phyloP scores from a whole-genome alignment of 169 alveolate genomes.

The Blepharisma undulans region DNA sequence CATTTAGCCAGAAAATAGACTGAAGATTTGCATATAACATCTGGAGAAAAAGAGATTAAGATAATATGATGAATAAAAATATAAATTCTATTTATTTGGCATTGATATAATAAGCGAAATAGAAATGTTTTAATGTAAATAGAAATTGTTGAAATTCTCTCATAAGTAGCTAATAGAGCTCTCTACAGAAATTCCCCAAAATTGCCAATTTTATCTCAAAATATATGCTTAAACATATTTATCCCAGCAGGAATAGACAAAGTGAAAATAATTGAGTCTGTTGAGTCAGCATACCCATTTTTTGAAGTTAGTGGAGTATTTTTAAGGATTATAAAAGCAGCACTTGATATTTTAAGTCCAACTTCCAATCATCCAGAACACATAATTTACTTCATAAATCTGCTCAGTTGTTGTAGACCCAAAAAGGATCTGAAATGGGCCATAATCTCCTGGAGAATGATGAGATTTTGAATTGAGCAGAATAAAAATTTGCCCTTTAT shows the following conservation, averaged over 20 bases:
- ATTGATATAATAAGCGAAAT: too few species aligned
- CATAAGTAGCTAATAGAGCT: too few species aligned
- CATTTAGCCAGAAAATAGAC: too few species aligned
- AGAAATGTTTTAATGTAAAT: too few species aligned
- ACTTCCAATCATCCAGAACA: neutral
- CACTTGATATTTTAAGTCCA: too few species aligned
- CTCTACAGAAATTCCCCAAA: too few species aligned
- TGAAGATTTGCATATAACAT: too few species aligned
- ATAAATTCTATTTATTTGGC: too few species aligned
- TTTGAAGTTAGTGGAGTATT: neutral
- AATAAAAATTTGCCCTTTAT: neutral
- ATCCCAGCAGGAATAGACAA: neutral
- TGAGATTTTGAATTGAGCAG: neutral
- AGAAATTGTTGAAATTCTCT: too few species aligned
- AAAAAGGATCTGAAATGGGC: neutral
- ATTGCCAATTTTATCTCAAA: too few species aligned
- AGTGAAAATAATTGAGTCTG: neutral
- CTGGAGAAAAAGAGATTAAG: too few species aligned
- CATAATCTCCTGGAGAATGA: neutral
- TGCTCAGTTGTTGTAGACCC: neutral
- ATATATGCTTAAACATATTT: constrained; percentile 30
- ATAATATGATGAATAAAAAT: too few species aligned
- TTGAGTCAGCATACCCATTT: neutral
- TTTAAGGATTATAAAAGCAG: neutral
- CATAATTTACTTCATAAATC: neutral